These are phyloP conservation scores for Colletotrichum truncatum DNA, from an alignment of 2,329 filamentous ascomycete genomes.

Conservation along the genomic window DNA sequence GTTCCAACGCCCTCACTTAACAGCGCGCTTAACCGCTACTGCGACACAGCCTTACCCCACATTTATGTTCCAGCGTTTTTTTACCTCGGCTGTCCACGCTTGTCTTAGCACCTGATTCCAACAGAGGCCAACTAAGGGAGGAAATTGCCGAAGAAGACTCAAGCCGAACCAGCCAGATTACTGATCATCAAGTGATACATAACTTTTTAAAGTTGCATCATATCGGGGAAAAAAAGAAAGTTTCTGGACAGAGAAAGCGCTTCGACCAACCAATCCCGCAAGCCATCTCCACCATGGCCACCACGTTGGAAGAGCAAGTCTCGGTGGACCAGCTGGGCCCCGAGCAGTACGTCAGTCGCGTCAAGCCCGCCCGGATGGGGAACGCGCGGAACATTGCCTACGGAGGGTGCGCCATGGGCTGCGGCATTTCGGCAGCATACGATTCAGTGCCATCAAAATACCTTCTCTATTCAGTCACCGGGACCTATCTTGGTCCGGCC, in stretches of 20 bases:
- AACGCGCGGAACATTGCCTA: slow-evolving; percentile 48
- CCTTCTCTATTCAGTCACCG: slow-evolving; percentile 54
- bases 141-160: neutral
- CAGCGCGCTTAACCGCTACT: no score
- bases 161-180: neutral
- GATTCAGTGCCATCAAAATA: slow-evolving; percentile 46
- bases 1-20: no score
- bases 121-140: neutral
- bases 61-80: neutral
- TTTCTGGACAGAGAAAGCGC: no score
- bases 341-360: slow-evolving; percentile 37
- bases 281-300: slow-evolving; percentile 4
- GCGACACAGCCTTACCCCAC: no score
- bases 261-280: neutral
- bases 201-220: no score
- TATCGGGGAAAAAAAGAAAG: no score
- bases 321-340: slow-evolving; percentile 14
- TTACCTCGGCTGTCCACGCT: slow-evolving; percentile 19
- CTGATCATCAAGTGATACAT: neutral
- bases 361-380: slow-evolving; percentile 40
- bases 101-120: neutral
- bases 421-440: slow-evolving; percentile 52
- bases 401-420: slow-evolving; percentile 52
- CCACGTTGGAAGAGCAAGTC: slow-evolving; percentile 19
- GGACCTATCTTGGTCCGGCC: slow-evolving; percentile 57